A percentile compares a stretch with the other conserved stretches of the same genome.
phyloP scores from a whole-genome alignment of 139 green algal genomes.

The Nannochloris sp. region DNA sequence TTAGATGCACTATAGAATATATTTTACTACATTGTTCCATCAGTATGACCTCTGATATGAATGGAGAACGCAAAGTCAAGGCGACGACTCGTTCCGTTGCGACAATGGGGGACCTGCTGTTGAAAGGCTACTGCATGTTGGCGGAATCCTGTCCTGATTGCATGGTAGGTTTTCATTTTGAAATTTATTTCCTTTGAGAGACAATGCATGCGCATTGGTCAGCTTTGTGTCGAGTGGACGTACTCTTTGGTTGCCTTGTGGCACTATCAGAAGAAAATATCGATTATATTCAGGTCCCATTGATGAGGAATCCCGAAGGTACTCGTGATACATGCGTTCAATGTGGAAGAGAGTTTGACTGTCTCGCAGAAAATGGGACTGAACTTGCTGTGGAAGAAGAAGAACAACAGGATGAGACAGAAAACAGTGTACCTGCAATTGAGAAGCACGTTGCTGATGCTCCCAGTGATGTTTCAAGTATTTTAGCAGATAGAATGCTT shows the following conservation, averaged over 20 bases:
- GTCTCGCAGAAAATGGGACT: neutral
- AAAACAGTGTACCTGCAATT: neutral
- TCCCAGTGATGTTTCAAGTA: neutral
- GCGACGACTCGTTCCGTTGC: neutral
- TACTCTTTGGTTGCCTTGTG: no score
- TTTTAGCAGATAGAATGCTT: constrained; percentile 31
- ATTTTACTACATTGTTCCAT: no score
- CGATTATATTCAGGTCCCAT: constrained; percentile 12
- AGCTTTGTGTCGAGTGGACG: no score
- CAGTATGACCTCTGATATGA: neutral
- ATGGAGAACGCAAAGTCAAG: neutral
- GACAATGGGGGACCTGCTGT: constrained; percentile 6
- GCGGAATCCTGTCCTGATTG: constrained; percentile 11
- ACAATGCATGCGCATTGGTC: no score
- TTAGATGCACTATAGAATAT: no score
- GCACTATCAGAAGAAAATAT: no score
- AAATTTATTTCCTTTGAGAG: no score
- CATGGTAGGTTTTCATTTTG: neutral
- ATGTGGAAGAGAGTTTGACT: constrained; percentile 7
- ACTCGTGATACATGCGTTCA: constrained; percentile 17
- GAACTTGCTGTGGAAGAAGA: neutral
- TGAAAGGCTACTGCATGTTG: constrained; percentile 23
- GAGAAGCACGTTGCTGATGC: neutral
- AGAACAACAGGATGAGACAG: neutral
- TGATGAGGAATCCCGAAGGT: constrained; percentile 20